Conservation (phyloP, 345 rosid species). For the Microcos paniculata region DNA sequence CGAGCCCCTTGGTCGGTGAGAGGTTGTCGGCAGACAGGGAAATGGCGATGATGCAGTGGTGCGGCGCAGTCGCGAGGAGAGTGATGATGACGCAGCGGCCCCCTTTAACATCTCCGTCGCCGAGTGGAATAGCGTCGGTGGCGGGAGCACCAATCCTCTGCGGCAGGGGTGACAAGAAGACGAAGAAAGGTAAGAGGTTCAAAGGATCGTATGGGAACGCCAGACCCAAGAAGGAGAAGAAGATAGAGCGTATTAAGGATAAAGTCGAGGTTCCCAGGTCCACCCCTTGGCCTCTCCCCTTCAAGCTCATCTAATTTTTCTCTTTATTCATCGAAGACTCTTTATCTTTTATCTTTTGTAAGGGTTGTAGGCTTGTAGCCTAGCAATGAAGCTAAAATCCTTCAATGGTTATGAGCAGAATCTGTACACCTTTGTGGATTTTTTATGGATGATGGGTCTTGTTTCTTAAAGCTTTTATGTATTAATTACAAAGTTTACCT, state of each 20-base stretch:
- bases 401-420: background rate
- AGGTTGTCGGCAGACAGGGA: background rate
- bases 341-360: background rate
- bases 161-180: conserved; percentile 91
- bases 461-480: background rate
- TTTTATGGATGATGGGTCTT: background rate
- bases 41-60: conserved; percentile 65
- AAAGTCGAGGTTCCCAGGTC: conserved; percentile 94
- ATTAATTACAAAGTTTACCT: background rate
- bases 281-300: conserved; percentile 99
- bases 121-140: conserved; percentile 16
- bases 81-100: conserved; percentile 41
- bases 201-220: conserved; percentile 85
- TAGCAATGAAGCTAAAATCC: background rate
- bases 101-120: conserved; percentile 5
- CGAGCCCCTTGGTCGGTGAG: background rate
- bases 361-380: too few species aligned
- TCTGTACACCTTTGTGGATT: background rate
- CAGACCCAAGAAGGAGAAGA: conserved; percentile 92
- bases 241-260: conserved; percentile 84
- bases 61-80: conserved; percentile 59
- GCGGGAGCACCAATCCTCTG: conserved; percentile 49
- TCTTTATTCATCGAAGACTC: background rate
- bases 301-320: conserved; percentile 73
- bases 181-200: conserved; percentile 91